Percentiles rank a stretch among this genome's conserved stretches.
These are phyloP conservation scores for Cystobasidium sp. DNA, from an alignment of 1,284 basidiomycete genomes.

Conservation along the genomic window DNA sequence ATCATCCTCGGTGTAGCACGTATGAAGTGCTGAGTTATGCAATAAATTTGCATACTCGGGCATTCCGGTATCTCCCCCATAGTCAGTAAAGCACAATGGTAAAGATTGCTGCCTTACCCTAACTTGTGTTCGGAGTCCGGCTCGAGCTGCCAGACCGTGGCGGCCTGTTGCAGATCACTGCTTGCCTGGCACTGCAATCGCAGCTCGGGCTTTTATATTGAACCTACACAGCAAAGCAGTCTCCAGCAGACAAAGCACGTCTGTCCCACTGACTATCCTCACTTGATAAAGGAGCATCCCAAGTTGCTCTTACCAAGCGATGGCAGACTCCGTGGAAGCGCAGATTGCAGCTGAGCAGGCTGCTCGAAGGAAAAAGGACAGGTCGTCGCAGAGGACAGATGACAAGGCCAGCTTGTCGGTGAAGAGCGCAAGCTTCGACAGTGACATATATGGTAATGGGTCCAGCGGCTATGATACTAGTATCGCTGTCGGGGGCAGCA, in stretches of 20 bases:
- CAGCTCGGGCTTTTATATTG: no score
- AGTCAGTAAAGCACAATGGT: no score
- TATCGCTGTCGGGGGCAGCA: conserved; percentile 36
- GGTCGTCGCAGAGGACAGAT: conserved; percentile 29
- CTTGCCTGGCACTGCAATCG: no score
- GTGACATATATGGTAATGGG: conserved; percentile 38
- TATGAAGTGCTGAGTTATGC: no score
- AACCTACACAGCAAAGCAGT: no score
- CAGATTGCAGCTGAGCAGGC: conserved; percentile 44
- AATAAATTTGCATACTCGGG: no score
- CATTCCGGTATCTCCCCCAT: no score
- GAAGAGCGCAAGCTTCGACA: conserved; percentile 42
- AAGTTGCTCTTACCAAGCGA: neutral
- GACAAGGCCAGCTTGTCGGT: conserved; percentile 40
- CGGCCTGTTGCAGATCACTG: no score
- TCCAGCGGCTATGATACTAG: conserved; percentile 39
- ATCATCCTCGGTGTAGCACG: no score
- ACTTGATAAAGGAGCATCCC: conserved; percentile 1
- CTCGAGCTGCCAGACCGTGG: no score
- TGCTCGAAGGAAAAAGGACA: conserved; percentile 29
- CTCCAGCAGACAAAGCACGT: neutral
- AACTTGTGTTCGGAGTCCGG: no score
- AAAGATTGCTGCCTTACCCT: no score
- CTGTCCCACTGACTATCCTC: neutral
- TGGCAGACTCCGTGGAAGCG: conserved; percentile 40